Evolutionary conservation across 805 yeast species (phyloP).

Genomic region (Priceomyces carsonii): DNA sequence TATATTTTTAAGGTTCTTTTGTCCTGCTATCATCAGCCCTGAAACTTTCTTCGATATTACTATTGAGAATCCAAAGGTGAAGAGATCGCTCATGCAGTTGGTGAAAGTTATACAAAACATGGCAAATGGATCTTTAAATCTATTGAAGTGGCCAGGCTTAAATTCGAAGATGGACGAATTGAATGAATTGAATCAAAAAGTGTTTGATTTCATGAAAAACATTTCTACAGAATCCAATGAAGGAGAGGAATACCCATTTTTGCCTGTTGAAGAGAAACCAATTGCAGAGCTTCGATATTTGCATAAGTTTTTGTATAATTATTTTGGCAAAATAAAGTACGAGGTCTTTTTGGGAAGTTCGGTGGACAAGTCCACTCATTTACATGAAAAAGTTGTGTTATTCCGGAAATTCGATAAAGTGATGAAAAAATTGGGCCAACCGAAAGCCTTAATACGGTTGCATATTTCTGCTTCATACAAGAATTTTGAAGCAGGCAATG

Average conservation of each 20-base stretch:
- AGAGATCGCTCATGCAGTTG: conserved; percentile 71
- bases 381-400: conserved; percentile 21
- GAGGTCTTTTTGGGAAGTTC: conserved; percentile 27
- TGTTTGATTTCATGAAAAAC: conserved; percentile 27
- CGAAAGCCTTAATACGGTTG: conserved; percentile 53
- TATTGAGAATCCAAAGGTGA: conserved; percentile 32
- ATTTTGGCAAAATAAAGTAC: conserved; percentile 30
- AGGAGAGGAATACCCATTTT: conserved; percentile 26
- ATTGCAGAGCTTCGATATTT: conserved; percentile 38
- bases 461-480: conserved; percentile 57
- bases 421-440: conserved; percentile 57
- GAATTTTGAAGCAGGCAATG: conserved; percentile 38
- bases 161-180: conserved; percentile 41
- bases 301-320: conserved; percentile 40
- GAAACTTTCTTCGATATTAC: conserved; percentile 51
- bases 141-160: conserved; percentile 65
- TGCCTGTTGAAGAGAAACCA: conserved; percentile 25
- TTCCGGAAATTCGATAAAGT: conserved; percentile 48
- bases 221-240: conserved; percentile 20
- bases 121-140: conserved; percentile 75
- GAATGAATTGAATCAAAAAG: conserved; percentile 24
- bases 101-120: conserved; percentile 85
- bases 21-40: conserved; percentile 91
- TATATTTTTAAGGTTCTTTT: conserved; percentile 77
- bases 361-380: conserved; percentile 12